A percentile compares a stretch with the other conserved stretches of the same genome.
Evolutionary conservation across 2,329 filamentous ascomycete genomes (phyloP).

Genomic region (Aspergillus sp.): DNA sequence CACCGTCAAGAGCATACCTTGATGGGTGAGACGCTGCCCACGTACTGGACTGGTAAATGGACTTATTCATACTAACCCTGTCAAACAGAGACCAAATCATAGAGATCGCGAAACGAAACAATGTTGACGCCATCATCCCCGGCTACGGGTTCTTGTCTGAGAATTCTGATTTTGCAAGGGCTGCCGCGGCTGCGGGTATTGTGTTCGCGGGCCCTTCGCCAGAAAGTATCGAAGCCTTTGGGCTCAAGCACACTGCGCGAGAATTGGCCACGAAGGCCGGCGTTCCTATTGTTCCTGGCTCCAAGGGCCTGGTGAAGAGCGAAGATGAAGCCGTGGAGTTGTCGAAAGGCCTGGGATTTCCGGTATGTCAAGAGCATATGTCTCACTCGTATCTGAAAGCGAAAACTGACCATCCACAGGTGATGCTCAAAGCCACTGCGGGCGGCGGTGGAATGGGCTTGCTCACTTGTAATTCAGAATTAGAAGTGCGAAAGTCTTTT

Average conservation of each 20-base stretch:
- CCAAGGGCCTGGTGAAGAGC: slow-evolving; percentile 40
- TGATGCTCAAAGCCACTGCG: slow-evolving; percentile 70
- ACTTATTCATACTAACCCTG: not conserved
- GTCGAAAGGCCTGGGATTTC: slow-evolving; percentile 42
- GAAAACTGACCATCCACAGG: slow-evolving; percentile 21
- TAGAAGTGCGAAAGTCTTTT: slow-evolving; percentile 63
- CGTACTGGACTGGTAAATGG: too few relatives aligned
- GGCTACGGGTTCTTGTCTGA: slow-evolving; percentile 62
- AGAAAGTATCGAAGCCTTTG: slow-evolving; percentile 47
- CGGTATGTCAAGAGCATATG: slow-evolving; percentile 24
- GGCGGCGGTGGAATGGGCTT: slow-evolving; percentile 81
- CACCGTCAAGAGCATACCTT: slow-evolving; percentile 44
- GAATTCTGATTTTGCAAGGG: slow-evolving; percentile 52
- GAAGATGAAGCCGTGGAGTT: slow-evolving; percentile 42
- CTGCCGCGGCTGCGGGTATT: slow-evolving; percentile 47
- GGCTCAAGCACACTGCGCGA: slow-evolving; percentile 52
- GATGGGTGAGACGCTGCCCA: slow-evolving; percentile 26
- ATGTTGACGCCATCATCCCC: slow-evolving; percentile 53
- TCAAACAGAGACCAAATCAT: slow-evolving; percentile 32
- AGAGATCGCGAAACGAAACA: slow-evolving; percentile 42
- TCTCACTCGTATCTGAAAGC: not conserved
- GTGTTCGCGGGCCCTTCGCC: slow-evolving; percentile 53
- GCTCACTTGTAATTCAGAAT: slow-evolving; percentile 60
- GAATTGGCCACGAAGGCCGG: slow-evolving; percentile 45
- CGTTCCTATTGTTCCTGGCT: slow-evolving; percentile 50